A percentile compares a stretch with the other conserved stretches of the same genome.
Evolutionary conservation across 2,329 filamentous ascomycete genomes (phyloP).

Genomic region (Xylaria sp.): DNA sequence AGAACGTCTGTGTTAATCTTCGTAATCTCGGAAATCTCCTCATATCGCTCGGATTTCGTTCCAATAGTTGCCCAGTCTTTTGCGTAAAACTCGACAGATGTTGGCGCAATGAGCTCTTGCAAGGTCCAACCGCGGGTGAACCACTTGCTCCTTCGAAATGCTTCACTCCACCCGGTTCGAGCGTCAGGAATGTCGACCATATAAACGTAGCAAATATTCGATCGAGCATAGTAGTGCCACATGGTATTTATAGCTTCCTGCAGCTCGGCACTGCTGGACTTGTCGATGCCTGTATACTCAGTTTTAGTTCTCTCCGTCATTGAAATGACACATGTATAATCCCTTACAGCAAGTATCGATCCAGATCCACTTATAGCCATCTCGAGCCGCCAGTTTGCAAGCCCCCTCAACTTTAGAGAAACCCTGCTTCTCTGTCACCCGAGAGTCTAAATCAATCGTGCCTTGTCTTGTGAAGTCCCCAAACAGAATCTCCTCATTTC

Average conservation of each 20-base stretch:
- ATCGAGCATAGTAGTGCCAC: constrained; percentile 8
- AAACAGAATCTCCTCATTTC: constrained; percentile 2
- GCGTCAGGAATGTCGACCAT: constrained; percentile 9
- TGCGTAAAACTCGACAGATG: constrained; percentile 12
- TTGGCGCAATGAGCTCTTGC: constrained; percentile 16
- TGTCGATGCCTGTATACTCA: constrained; percentile 1
- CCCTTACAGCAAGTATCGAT: constrained; percentile 11
- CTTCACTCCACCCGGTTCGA: not conserved
- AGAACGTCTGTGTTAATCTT: constrained; percentile 5
- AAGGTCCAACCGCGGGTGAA: constrained; percentile 2
- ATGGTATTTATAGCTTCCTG: constrained; percentile 16
- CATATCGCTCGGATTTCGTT: not conserved
- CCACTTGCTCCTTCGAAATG: not conserved
- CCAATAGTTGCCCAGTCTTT: not conserved
- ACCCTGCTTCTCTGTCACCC: not conserved
- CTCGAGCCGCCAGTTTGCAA: constrained; percentile 4
- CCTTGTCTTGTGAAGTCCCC: constrained; percentile 11
- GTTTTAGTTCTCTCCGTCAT: too few species aligned
- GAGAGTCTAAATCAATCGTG: not conserved
- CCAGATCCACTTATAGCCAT: constrained; percentile 21
- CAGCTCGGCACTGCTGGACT: constrained; percentile 16
- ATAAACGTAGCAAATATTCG: constrained; percentile 14
- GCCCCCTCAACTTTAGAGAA: constrained; percentile 7
- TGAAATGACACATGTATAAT: too few species aligned
- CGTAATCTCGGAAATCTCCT: constrained; percentile 3